A percentile compares a stretch with the other conserved stretches of the same genome.
phyloP scores from a whole-genome alignment of 1,139 yeast species.

The Taphrina flavorubra region DNA sequence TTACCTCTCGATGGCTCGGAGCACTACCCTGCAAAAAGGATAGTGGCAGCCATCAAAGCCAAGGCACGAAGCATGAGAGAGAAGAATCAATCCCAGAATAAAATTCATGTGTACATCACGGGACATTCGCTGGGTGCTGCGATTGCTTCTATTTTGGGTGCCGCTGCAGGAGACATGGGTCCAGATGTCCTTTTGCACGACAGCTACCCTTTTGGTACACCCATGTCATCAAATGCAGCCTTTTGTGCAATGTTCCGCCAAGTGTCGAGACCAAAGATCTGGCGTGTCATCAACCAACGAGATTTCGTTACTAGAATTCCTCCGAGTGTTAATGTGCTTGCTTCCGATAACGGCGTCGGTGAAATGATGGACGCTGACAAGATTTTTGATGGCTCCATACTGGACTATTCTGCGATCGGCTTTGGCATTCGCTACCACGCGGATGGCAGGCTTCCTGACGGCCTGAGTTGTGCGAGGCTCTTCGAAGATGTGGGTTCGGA shows the following conservation, averaged over 20 bases:
- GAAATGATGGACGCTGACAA: not conserved
- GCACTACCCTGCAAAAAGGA: conserved; percentile 20
- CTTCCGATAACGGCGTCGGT: conserved; percentile 15
- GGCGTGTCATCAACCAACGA: conserved; percentile 34
- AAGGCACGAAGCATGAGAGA: conserved; percentile 18
- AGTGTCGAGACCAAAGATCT: not conserved
- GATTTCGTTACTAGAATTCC: conserved; percentile 38
- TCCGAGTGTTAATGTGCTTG: conserved; percentile 17
- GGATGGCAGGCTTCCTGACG: conserved; percentile 2
- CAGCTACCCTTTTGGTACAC: conserved; percentile 34
- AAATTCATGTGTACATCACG: conserved; percentile 31
- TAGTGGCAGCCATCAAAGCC: conserved; percentile 21
- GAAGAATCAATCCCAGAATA: not conserved
- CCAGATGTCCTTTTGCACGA: conserved; percentile 2
- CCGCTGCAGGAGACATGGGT: conserved; percentile 13
- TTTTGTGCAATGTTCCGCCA: conserved; percentile 2
- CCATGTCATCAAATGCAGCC: conserved; percentile 29
- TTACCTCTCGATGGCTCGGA: conserved; percentile 19
- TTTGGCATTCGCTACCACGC: conserved; percentile 12
- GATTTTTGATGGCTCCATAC: conserved; percentile 16
- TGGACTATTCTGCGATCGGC: conserved; percentile 23
- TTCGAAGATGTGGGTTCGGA: not conserved
- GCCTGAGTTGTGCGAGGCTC: not conserved
- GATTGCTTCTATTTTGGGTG: conserved; percentile 29
- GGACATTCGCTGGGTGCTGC: conserved; percentile 42